Evolutionary conservation across 108 stramenopile species (phyloP).

Genomic region (Craspedostauros australis): DNA sequence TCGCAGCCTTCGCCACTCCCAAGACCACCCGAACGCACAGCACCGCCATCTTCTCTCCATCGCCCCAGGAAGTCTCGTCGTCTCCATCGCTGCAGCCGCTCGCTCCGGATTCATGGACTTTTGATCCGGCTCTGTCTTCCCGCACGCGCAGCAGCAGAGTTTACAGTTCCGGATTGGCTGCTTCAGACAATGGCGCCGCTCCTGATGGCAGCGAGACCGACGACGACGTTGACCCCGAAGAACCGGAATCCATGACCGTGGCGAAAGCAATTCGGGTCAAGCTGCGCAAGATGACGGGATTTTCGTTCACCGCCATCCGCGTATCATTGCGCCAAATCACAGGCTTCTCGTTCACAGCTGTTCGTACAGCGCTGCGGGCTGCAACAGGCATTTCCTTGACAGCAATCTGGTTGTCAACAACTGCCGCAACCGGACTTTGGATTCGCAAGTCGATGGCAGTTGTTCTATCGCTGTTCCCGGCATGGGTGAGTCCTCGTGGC

Average conservation of each 20-base stretch:
- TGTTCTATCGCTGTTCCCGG: constrained; percentile 21
- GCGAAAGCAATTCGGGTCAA: constrained; percentile 12
- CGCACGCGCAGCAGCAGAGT: no score
- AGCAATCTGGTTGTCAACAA: constrained; percentile 22
- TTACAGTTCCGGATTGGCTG: no score
- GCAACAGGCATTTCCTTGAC: constrained; percentile 55
- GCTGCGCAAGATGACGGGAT: constrained; percentile 50
- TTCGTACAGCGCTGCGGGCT: constrained; percentile 47
- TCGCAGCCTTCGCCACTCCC: no score
- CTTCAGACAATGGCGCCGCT: no score
- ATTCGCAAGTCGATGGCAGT: constrained; percentile 21
- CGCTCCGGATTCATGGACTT: not conserved
- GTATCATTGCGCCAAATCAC: constrained; percentile 42
- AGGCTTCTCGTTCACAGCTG: constrained; percentile 45
- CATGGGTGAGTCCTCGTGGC: constrained; percentile 9
- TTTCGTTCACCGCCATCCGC: constrained; percentile 60
- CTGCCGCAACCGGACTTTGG: constrained; percentile 21
- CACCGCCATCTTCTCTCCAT: no score
- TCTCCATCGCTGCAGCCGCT: not conserved
- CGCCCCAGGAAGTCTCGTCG: no score
- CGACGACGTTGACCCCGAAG: no score
- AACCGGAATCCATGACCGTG: no score
- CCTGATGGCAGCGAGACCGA: no score
- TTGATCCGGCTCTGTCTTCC: not conserved
- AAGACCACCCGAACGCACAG: no score